Percentiles rank a stretch among this genome's conserved stretches.
Evolutionary conservation across 768 basidiomycete species (phyloP).

Genomic region (Ephemerocybe angulata): DNA sequence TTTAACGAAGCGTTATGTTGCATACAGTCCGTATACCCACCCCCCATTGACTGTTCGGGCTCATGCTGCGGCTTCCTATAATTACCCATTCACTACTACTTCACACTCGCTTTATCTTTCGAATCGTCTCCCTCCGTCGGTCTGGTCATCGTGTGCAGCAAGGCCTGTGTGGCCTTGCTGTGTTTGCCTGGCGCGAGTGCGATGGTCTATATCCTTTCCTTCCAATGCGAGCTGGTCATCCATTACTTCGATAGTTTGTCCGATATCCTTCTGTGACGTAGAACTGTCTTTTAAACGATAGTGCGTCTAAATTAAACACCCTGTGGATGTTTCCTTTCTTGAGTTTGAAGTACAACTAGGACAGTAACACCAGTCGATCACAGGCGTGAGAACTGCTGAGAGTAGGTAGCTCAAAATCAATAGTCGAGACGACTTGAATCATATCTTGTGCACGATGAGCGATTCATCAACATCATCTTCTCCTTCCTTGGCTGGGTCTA

Average conservation of each 20-base stretch:
- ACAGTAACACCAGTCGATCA: background rate
- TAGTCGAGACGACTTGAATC: background rate
- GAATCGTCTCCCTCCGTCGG: background rate
- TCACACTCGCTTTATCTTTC: background rate
- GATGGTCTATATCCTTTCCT: background rate
- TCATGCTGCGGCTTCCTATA: background rate
- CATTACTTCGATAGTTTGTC: too few relatives aligned
- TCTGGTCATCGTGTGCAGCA: background rate
- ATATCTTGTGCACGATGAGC: conserved; percentile 6
- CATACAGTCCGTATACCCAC: background rate
- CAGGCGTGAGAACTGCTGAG: background rate
- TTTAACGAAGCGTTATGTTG: background rate
- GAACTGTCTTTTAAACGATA: background rate
- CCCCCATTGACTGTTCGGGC: background rate
- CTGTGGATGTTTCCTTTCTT: too few relatives aligned
- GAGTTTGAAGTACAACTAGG: too few relatives aligned
- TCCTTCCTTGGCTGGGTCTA: conserved; percentile 38
- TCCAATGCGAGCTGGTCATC: background rate
- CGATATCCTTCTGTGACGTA: too few relatives aligned
- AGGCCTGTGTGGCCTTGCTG: background rate
- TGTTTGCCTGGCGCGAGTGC: background rate
- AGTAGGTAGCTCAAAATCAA: background rate
- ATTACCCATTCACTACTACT: background rate
- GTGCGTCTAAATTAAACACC: too few relatives aligned
- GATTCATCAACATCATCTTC: conserved; percentile 33